Evolutionary conservation across 306 rosid species (phyloP).

Genomic region (Malus asiatica): DNA sequence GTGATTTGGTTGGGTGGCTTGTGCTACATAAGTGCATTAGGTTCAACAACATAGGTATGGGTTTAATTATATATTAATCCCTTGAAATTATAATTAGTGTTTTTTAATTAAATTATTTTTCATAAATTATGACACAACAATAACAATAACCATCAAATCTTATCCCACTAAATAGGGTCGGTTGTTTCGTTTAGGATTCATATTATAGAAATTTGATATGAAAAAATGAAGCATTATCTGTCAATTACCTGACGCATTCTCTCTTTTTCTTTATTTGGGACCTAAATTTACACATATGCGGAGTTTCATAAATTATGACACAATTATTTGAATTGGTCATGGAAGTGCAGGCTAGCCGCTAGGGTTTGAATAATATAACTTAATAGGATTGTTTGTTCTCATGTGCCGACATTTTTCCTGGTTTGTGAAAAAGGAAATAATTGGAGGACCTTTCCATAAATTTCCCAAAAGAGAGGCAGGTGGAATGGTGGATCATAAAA

Average conservation of each 20-base stretch:
- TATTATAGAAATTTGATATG: no score
- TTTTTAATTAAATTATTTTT: no score
- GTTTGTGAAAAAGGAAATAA: conserved; percentile 5
- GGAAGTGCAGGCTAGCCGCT: background rate
- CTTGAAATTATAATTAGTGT: background rate
- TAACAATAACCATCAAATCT: no score
- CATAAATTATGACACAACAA: no score
- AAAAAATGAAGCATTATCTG: no score
- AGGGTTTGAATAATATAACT: background rate
- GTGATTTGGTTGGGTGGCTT: conserved; percentile 7
- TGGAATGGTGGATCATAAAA: conserved; percentile 3
- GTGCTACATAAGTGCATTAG: conserved; percentile 26
- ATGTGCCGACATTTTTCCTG: conserved; percentile 49
- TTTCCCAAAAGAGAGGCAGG: conserved; percentile 23
- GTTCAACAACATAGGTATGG: conserved; percentile 21
- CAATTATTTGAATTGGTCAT: background rate
- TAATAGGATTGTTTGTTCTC: conserved; percentile 30
- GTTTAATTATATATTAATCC: background rate
- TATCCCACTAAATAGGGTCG: no score
- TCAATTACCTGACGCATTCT: no score
- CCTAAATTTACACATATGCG: no score
- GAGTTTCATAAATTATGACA: background rate
- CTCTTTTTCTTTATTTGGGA: no score
- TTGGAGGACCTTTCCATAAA: conserved; percentile 9
- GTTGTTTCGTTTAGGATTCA: no score